Evolutionary conservation across 768 basidiomycete genomes (phyloP).

Genomic region (Tulasnella sp.): DNA sequence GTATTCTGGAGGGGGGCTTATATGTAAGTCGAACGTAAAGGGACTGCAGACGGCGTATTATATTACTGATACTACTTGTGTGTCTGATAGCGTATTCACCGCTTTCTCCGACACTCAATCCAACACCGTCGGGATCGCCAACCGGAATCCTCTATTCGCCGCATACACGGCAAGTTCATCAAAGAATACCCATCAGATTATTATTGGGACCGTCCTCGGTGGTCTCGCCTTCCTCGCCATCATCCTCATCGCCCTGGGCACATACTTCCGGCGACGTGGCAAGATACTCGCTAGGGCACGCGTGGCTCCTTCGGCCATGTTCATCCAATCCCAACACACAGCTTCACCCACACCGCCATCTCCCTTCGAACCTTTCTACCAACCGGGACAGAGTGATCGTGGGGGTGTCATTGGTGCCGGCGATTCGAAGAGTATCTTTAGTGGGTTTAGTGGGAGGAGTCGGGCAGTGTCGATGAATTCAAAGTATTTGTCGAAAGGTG

Average conservation of each 20-base stretch:
- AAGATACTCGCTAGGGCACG: background rate
- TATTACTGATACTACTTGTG: too few relatives aligned
- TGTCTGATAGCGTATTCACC: slow-evolving; percentile 5
- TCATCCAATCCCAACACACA: too few relatives aligned
- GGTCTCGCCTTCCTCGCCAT: slow-evolving; percentile 8
- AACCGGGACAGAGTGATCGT: too few relatives aligned
- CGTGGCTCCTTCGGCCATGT: too few relatives aligned
- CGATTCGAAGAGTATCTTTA: too few relatives aligned
- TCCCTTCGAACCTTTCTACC: too few relatives aligned
- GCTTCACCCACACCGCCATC: too few relatives aligned
- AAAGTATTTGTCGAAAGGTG: too few relatives aligned
- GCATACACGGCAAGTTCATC: background rate
- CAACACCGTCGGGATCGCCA: slow-evolving; percentile 10
- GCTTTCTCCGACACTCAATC: background rate
- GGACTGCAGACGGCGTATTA: too few relatives aligned
- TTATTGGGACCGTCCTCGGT: slow-evolving; percentile 16
- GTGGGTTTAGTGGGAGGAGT: too few relatives aligned
- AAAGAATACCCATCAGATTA: background rate
- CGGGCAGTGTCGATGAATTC: too few relatives aligned
- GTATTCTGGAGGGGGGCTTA: slow-evolving; percentile 4
- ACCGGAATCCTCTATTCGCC: background rate
- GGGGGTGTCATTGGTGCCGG: too few relatives aligned
- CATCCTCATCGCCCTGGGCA: background rate
- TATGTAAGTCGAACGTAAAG: background rate
- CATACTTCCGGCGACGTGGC: background rate